Percentiles rank a stretch among this genome's conserved stretches.
Evolutionary conservation across 306 rosid species (phyloP).

Genomic region (Cicer pinnatifidum): DNA sequence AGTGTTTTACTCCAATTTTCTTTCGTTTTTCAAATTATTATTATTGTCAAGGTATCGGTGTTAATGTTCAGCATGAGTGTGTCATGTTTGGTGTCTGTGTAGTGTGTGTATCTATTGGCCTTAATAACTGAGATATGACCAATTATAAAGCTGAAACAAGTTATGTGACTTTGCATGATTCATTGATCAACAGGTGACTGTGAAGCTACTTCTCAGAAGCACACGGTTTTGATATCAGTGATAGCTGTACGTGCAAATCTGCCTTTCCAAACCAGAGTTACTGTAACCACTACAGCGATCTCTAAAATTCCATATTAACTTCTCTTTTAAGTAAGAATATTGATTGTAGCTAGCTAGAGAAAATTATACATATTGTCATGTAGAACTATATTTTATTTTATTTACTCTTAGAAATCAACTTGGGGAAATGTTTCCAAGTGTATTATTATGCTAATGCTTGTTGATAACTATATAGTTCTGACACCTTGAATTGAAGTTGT

Average conservation of each 20-base stretch:
- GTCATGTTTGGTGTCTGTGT: not conserved
- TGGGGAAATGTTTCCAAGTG: not conserved
- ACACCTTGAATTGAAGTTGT: too few relatives aligned
- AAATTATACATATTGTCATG: not conserved
- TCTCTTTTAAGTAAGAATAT: not conserved
- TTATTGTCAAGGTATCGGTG: too few relatives aligned
- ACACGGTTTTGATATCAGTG: not conserved
- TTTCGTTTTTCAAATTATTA: too few relatives aligned
- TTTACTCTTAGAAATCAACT: too few relatives aligned
- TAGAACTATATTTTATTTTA: not conserved
- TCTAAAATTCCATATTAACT: not conserved
- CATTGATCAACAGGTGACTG: not conserved
- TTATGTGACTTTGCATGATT: constrained; percentile 29
- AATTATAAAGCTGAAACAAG: not conserved
- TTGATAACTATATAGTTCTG: too few relatives aligned
- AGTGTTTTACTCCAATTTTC: too few relatives aligned
- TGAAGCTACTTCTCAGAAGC: not conserved
- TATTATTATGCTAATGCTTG: not conserved
- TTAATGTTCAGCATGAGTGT: too few relatives aligned
- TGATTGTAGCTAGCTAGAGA: not conserved
- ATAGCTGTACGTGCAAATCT: not conserved
- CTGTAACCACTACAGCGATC: not conserved
- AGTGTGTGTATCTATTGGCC: not conserved
- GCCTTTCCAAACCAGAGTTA: not conserved
- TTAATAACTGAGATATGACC: constrained; percentile 5